Evolutionary conservation across 139 green algal species (phyloP), one percentile per base, ranked within the genome.

Genomic region (Gonium pectorale): DNA sequence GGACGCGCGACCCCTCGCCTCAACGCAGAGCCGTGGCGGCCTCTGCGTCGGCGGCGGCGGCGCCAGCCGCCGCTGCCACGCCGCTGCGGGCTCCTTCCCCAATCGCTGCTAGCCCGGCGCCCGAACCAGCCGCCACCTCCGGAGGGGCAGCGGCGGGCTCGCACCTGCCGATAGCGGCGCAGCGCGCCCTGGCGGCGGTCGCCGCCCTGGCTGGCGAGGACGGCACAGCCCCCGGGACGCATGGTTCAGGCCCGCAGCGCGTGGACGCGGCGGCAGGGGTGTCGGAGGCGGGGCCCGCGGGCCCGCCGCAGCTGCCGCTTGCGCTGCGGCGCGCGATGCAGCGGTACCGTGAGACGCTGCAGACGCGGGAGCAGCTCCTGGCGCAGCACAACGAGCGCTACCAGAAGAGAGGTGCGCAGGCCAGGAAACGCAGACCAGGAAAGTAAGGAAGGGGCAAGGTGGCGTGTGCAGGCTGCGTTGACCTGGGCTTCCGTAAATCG

Each of bases 111-210:
- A n/a, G n/a, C n/a, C n/a, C n/a, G n/a, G n/a, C n/a, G n/a, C n/a
- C n/a, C n/a, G n/a, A n/a, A n/a, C n/a, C n/a, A n/a, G n/a, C n/a
- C n/a, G n/a, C n/a, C n/a, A n/a, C n/a, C n/a, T n/a, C n/a, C n/a
- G n/a, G n/a, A n/a, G n/a, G n/a, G n/a, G n/a, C n/a, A n/a, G n/a
- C n/a, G n/a, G n/a, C 19, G 11, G 4, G 0, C 17, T 64, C 62
- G 5, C 62, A 83, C 41, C 63, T 83, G 62, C 77, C 77, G 43
- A 43, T 83, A 3, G 77, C 62, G 7, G 77, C 77, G 24, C 77
- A 83, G 62, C 77, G 77, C 21, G 77, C 77, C 11, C 24, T 83
- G 41, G n/a, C 77, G 15, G 77, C 77, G 2, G 77, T 44, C 1
- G 77, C 77, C 22, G 43, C 77, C 21, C 52, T 74, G 62, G 62